Base-by-base conservation (phyloP, 805 yeast genomes). In the Scheffersomyces stipitis region DNA sequence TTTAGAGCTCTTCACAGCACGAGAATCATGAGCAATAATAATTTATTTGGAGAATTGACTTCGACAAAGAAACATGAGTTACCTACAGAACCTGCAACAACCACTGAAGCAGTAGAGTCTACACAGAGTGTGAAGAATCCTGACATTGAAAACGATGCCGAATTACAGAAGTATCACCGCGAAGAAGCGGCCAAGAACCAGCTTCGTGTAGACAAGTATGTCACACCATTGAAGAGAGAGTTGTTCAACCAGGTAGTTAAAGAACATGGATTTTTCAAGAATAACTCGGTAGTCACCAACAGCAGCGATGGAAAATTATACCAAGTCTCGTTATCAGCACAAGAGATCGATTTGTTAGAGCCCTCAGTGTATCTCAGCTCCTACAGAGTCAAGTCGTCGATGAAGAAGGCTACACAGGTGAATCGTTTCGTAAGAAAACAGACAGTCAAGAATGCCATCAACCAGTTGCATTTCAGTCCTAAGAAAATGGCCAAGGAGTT, bases 391-490 rank as follows among this genome's bases (percentile, higher is more conserved):
- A 87, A 87, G 60, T 77, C 90, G n/a, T 82, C 95, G 4, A 77
- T 83, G 70, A 91, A 91, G 64, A 91, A 91, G 65, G 87, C 93
- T 30, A 87, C 87, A 8, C 69, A 80, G 27, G 84, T 88, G 33
- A 71, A 86, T 46, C 75, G 97, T 48, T 78, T 89, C 54, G 75
- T 90, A 40, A 76, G 86, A 39, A 83, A 83, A 23, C 65, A 85
- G 62, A 75, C 79, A 36, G 79, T 86, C 24, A 77, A 80, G 49
- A 78, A 76, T 29, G 98, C 97, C 35, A 84, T 91, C 49, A 87
- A 91, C 28, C 97, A 90, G 66, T 81, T 90, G 50, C 97, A 91
- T 62, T 91, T 91, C 70, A 79, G 81, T 58, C 75, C 81, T 32
- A 88, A 87, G 65, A 79, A 83, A 51, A 76, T 89, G 61, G 78